Base-by-base conservation (phyloP, 176 grass and related monocot genomes). In the Luzula sylvatica region DNA sequence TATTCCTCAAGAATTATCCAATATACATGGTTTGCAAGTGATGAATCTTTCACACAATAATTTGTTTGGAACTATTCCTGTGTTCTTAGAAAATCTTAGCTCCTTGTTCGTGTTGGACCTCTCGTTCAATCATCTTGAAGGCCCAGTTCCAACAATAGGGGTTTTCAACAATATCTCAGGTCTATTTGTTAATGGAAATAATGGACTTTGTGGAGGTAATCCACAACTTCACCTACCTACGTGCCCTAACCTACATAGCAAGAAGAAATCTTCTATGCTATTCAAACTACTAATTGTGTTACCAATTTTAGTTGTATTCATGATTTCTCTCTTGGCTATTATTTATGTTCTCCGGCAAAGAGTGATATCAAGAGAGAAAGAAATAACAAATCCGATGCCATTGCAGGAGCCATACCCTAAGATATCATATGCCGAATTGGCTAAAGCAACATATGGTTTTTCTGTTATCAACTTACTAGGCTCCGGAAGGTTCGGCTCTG, bases 81-180 rank as follows among this genome's bases (percentile, higher is more conserved):
- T 47, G 3, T 65, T 68, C 8, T 38, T 87, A 1, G 12, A 46
- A 44, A 32, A 12, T 2, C 28, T 76, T 21, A 12, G 11, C n/a
- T 54, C 39, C 21, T 56, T 87, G 39, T 7, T 60, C n/a, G 27
- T 22, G 13, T 42, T 87, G 22, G 70, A 87, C 16, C 2, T 87
- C 4, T 77, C 83, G 7, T 81, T 70, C 64, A 81, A 87, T 29
- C 42, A 56, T 71, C 25, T 87, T 11, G 26, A 38, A 15, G 83
- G 83, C 1, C 54, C 72, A 41, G 29, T 81, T 35, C 77, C 83
- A 13, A 29, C 16, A 5, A 13, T 17, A 13, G 73, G 73, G 8
- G 17, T 78, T 8, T 87, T 87, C 26, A 9, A 14, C 5, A 87
- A 82, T 38, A 11, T 38, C 25, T 70, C 19, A 5, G 65, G 16